phyloP scores from a whole-genome alignment of 306 rosid genomes.

The Delonix regia region DNA sequence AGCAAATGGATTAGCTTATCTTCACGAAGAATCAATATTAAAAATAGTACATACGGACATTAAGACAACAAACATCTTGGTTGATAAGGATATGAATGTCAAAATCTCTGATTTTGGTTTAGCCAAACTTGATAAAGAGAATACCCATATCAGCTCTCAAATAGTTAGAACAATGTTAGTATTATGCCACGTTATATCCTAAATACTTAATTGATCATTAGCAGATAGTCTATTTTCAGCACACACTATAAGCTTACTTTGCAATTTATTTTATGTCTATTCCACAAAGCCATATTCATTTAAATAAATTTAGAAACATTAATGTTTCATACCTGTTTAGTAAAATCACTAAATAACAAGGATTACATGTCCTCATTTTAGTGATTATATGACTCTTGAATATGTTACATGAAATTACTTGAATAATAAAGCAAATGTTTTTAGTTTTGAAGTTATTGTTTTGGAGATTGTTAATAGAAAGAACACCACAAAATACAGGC shows the following conservation, averaged over 20 bases:
- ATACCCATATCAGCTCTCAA: constrained; percentile 80
- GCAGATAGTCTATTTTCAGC: not conserved
- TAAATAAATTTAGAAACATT: not conserved
- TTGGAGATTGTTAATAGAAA: constrained; percentile 81
- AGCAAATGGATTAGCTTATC: constrained; percentile 77
- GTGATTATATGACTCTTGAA: constrained; percentile 95
- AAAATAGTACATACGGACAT: constrained; percentile 90
- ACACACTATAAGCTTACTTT: not conserved
- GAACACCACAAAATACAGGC: constrained; percentile 69
- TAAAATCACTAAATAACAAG: constrained; percentile 25
- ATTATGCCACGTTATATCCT: not conserved
- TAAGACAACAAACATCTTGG: constrained; percentile 81
- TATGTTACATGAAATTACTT: constrained; percentile 82
- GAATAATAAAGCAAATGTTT: constrained; percentile 82
- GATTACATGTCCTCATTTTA: constrained; percentile 31
- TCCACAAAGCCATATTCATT: not conserved
- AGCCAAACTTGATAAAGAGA: constrained; percentile 86
- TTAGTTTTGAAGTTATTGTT: constrained; percentile 72
- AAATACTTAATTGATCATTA: constrained; percentile 4
- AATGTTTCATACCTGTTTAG: not conserved
- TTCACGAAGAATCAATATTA: constrained; percentile 80
- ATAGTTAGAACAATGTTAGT: constrained; percentile 85
- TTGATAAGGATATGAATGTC: constrained; percentile 69
- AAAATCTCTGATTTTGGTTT: constrained; percentile 90
- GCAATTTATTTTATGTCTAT: not conserved